A percentile compares a stretch with the other conserved stretches of the same genome.
Evolutionary conservation across 1,284 basidiomycete species (phyloP).

Genomic region (Cryptococcus floricola): DNA sequence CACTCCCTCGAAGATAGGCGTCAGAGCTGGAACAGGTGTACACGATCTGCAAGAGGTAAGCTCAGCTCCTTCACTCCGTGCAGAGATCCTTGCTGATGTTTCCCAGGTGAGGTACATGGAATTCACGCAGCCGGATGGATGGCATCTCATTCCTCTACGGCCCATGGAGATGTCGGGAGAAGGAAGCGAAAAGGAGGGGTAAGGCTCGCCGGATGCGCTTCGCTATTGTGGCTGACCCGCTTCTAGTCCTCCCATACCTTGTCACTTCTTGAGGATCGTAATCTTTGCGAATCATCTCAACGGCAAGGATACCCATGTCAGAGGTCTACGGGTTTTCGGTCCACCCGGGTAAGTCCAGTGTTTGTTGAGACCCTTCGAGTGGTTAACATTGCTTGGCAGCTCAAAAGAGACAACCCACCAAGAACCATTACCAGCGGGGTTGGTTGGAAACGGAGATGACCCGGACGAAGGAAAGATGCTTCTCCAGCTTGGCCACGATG

Average conservation of each 20-base stretch:
- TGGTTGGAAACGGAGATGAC: conserved; percentile 5
- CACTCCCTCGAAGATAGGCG: conserved; percentile 83
- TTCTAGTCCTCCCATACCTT: conserved; percentile 73
- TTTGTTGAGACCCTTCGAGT: neutral
- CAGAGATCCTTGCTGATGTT: neutral
- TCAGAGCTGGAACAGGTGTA: conserved; percentile 86
- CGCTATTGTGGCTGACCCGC: neutral
- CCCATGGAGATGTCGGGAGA: conserved; percentile 71
- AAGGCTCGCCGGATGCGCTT: conserved; percentile 49
- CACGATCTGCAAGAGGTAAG: conserved; percentile 81
- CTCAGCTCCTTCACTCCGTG: neutral
- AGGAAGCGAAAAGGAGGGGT: conserved; percentile 54
- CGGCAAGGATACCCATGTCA: conserved; percentile 97
- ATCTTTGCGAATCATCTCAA: conserved; percentile 94
- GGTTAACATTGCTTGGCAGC: neutral
- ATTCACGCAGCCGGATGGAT: conserved; percentile 86
- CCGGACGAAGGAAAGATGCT: conserved; percentile 23
- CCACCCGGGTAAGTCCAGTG: conserved; percentile 64
- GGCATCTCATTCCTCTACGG: conserved; percentile 86
- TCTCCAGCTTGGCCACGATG: conserved; percentile 45
- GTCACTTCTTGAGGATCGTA: conserved; percentile 85
- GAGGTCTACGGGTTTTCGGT: conserved; percentile 80
- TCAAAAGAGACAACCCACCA: conserved; percentile 1
- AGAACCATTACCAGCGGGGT: conserved; percentile 5
- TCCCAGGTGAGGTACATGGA: conserved; percentile 66